Percentiles rank a stretch among this genome's conserved stretches.
Evolutionary conservation across 164 flowering plant species (phyloP).

Genomic region (Cinnamomum chago): DNA sequence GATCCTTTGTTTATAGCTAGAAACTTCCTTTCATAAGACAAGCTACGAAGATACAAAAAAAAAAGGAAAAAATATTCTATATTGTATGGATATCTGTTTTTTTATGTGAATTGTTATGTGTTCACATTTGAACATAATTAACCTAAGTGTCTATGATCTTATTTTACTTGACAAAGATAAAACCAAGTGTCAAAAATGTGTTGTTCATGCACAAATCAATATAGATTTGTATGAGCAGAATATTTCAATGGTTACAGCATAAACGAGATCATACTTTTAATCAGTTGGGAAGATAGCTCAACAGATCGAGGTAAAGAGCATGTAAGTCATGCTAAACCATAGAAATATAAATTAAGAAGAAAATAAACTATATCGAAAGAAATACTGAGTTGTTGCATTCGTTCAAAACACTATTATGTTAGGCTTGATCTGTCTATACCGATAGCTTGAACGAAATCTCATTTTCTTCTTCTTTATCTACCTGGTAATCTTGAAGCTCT

Average conservation of each 20-base stretch:
- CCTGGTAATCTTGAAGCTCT: no score
- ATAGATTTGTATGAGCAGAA: background rate
- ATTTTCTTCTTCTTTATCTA: no score
- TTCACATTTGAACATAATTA: background rate
- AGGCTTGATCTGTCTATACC: no score
- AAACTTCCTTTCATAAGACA: background rate
- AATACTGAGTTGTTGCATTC: background rate
- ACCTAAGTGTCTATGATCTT: background rate
- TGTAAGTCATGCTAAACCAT: no score
- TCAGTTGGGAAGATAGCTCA: background rate
- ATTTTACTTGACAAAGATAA: background rate
- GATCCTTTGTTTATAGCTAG: background rate
- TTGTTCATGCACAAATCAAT: background rate
- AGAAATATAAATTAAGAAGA: no score
- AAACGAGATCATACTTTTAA: background rate
- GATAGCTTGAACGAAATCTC: no score
- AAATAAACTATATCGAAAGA: background rate
- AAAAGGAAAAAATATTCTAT: background rate
- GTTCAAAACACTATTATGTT: no score
- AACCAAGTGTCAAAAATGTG: background rate
- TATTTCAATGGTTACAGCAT: background rate
- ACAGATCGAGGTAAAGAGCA: no score
- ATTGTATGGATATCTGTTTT: background rate
- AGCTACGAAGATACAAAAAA: background rate
- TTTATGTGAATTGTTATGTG: background rate